phyloP scores from a whole-genome alignment of 2,329 filamentous ascomycete species.

The Colletotrichum camelliae region DNA sequence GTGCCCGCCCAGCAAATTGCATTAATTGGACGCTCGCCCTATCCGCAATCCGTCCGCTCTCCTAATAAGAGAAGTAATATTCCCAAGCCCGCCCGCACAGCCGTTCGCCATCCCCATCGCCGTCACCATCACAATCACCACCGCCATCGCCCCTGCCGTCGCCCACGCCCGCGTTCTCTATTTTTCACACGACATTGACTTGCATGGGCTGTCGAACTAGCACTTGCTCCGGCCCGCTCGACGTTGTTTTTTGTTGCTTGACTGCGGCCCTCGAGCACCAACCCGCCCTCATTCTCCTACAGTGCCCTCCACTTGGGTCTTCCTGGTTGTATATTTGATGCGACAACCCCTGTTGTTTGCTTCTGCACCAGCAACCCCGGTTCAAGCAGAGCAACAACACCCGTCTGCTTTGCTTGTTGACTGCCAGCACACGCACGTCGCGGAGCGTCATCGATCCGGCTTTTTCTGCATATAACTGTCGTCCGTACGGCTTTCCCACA shows the following conservation, averaged over 20 bases:
- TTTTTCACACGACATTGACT: not conserved
- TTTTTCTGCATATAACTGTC: not conserved
- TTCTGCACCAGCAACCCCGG: constrained; percentile 23
- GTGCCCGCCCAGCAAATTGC: constrained; percentile 1
- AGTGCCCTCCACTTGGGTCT: constrained; percentile 3
- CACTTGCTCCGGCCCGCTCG: not conserved
- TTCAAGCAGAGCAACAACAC: constrained; percentile 16
- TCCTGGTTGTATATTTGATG: constrained; percentile 24
- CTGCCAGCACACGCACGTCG: not conserved
- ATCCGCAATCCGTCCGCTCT: not conserved
- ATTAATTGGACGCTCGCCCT: not conserved
- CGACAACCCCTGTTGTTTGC: constrained; percentile 21
- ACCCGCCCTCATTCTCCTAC: not conserved
- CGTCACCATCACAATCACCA: not conserved
- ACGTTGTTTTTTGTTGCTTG: constrained; percentile 2
- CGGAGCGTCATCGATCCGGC: not conserved
- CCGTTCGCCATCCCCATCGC: not conserved
- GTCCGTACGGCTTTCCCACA: not conserved
- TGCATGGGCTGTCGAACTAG: not conserved
- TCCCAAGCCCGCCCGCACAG: not conserved
- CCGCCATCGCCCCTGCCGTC: not conserved
- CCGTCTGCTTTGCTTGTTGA: not conserved
- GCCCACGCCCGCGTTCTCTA: not conserved
- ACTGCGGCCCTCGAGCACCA: not conserved
- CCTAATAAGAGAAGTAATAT: constrained; percentile 3